Percentiles rank a stretch among this genome's conserved stretches.
These are phyloP conservation scores for Fragaria ananassa DNA, from an alignment of 306 rosid species.

Conservation along the genomic window DNA sequence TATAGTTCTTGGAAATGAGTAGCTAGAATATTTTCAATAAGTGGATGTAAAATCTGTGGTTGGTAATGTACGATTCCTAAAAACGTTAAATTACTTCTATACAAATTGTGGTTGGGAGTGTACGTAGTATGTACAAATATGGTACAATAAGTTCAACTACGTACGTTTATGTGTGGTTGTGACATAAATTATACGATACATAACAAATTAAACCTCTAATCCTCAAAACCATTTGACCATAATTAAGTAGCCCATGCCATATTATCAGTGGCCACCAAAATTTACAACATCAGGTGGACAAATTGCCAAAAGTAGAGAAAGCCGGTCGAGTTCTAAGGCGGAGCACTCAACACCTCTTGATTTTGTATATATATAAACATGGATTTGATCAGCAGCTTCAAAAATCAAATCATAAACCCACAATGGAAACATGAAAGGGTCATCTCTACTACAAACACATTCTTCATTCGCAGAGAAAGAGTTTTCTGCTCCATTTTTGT, in stretches of 20 bases:
- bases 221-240: conserved; percentile 2
- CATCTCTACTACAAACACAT: background rate
- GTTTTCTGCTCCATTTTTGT: background rate
- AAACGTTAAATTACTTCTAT: background rate
- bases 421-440: background rate
- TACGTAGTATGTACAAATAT: background rate
- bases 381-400: background rate
- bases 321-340: background rate
- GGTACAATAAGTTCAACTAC: background rate
- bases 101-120: background rate
- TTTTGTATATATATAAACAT: background rate
- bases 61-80: background rate
- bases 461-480: conserved; percentile 2
- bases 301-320: background rate
- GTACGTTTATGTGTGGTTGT: background rate
- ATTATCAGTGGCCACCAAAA: background rate
- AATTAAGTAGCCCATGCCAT: background rate
- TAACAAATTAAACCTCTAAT: background rate
- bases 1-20: background rate
- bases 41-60: background rate
- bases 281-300: background rate
- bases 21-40: background rate
- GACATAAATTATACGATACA: background rate
- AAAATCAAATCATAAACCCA: background rate
- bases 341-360: conserved; percentile 1